Percentiles rank a stretch among this genome's conserved stretches.
These are phyloP conservation scores for Fusarium graminum DNA, from an alignment of 2,329 filamentous ascomycete species.

Conservation along the genomic window DNA sequence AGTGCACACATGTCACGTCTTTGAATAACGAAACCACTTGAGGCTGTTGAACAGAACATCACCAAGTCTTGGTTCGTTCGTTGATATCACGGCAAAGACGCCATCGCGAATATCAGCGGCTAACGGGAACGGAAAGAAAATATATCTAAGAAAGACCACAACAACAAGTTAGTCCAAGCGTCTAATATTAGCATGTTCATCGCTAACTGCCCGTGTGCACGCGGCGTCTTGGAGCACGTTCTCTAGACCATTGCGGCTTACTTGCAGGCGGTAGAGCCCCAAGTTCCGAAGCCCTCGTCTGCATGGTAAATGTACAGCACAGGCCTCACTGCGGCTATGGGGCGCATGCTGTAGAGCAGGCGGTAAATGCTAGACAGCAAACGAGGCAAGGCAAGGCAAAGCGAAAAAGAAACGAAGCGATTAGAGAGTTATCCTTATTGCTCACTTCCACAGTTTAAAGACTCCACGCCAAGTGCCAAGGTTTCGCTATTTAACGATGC, in stretches of 20 bases:
- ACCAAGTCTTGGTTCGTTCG: not conserved
- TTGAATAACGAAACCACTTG: not conserved
- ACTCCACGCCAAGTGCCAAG: slow-evolving; percentile 8
- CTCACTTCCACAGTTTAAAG: not conserved
- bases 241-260: slow-evolving; percentile 14
- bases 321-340: slow-evolving; percentile 30
- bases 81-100: not conserved
- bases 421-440: slow-evolving; percentile 21
- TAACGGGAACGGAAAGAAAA: not conserved
- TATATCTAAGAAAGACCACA: not conserved
- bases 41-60: too few species aligned
- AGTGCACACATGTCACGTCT: not conserved
- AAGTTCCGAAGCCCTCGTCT: slow-evolving; percentile 16
- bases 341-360: not conserved
- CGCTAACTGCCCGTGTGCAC: slow-evolving; percentile 6
- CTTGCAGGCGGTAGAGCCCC: slow-evolving; percentile 8
- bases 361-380: not conserved
- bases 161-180: slow-evolving; percentile 25
- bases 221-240: slow-evolving; percentile 10
- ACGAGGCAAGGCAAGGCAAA: not conserved
- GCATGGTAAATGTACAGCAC: slow-evolving; percentile 34
- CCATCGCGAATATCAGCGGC: slow-evolving; percentile 20
- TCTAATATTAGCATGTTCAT: slow-evolving; percentile 7
- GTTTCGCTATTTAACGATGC: slow-evolving; percentile 17
- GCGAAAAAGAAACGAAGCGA: slow-evolving; percentile 17